A percentile compares a stretch with the other conserved stretches of the same genome.
Evolutionary conservation across 1,284 basidiomycete species (phyloP).

Genomic region (Marasmius oreades): DNA sequence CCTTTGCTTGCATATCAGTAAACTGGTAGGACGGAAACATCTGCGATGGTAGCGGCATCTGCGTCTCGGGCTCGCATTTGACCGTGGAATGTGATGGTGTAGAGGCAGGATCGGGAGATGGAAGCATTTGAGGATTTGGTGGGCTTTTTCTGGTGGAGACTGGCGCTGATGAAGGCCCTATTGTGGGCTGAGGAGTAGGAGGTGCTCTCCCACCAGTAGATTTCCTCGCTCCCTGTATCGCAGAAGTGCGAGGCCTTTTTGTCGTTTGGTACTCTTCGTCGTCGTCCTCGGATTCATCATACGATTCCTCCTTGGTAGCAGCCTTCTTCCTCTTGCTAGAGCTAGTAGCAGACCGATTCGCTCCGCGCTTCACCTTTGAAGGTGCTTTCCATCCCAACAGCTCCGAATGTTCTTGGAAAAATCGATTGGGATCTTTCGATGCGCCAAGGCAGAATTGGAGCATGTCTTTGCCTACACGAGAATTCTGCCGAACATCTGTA

Average conservation of each 20-base stretch:
- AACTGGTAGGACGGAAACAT: neutral
- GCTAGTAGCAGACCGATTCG: neutral
- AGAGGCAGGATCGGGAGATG: neutral
- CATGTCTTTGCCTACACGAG: slow-evolving; percentile 45
- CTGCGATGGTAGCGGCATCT: neutral
- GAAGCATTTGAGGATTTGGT: neutral
- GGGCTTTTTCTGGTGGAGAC: neutral
- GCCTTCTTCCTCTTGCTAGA: slow-evolving; percentile 3
- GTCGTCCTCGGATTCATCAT: neutral
- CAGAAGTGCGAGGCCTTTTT: neutral
- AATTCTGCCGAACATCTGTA: slow-evolving; percentile 51
- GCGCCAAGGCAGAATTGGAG: slow-evolving; percentile 31
- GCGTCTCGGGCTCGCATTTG: neutral
- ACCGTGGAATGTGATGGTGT: neutral
- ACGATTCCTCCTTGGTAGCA: neutral
- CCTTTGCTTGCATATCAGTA: neutral
- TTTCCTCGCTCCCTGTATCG: neutral
- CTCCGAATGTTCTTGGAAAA: neutral
- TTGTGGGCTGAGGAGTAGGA: neutral
- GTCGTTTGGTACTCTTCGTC: neutral
- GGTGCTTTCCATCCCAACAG: neutral
- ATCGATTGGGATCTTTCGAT: neutral
- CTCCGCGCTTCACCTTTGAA: neutral
- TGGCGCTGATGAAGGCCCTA: neutral
- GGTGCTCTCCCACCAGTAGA: neutral